These are phyloP conservation scores for Myriangium duriaei DNA, from an alignment of 2,329 filamentous ascomycete species.

Conservation along the genomic window DNA sequence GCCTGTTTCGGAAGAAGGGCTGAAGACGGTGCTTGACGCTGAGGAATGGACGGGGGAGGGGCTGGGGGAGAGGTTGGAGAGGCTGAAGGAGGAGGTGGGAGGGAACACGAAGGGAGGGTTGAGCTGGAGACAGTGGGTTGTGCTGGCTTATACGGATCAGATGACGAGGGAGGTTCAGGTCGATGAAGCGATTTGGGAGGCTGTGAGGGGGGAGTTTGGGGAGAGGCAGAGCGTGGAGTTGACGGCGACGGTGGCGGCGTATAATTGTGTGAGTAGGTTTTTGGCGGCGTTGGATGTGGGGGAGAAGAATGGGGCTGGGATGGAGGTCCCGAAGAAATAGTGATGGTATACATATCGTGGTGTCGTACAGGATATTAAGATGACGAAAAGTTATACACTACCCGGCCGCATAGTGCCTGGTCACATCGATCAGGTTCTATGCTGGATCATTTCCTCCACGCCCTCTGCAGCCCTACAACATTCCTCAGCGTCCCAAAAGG, in stretches of 20 bases:
- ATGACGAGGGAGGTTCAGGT: constrained; percentile 22
- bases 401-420: too few relatives aligned
- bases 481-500: constrained; percentile 74
- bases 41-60: constrained; percentile 18
- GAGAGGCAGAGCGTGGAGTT: constrained; percentile 24
- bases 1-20: constrained; percentile 9
- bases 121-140: constrained; percentile 20
- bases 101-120: constrained; percentile 13
- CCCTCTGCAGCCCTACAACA: constrained; percentile 30
- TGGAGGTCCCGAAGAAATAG: constrained; percentile 19
- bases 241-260: constrained; percentile 24
- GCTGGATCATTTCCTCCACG: constrained; percentile 8
- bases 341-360: neutral
- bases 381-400: too few relatives aligned
- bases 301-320: constrained; percentile 24
- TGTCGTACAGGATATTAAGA: too few relatives aligned
- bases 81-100: constrained; percentile 13
- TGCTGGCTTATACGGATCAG: constrained; percentile 23
- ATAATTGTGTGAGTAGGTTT: constrained; percentile 28
- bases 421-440: too few relatives aligned
- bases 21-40: constrained; percentile 1
- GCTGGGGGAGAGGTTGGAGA: constrained; percentile 19
- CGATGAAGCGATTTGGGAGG: constrained; percentile 19
- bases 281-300: constrained; percentile 27
- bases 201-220: constrained; percentile 19